phyloP scores from a whole-genome alignment of 169 alveolate species.

The Plasmodium ovale region DNA sequence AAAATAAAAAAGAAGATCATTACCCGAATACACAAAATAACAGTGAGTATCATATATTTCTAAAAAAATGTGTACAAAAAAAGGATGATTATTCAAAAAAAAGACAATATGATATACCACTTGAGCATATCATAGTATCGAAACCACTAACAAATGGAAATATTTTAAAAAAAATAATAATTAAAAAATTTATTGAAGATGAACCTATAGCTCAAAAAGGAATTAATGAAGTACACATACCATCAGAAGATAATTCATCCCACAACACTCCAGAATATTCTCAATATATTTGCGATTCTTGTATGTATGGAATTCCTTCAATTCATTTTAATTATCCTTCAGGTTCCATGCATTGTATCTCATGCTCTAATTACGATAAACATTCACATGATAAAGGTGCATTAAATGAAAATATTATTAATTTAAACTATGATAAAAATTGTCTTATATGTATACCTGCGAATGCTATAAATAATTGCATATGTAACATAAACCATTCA shows the following conservation, averaged over 20 bases:
- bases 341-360: conserved; percentile 36
- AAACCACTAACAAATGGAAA: conserved; percentile 17
- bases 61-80: conserved; percentile 8
- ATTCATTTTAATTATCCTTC: conserved; percentile 42
- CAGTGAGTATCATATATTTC: conserved; percentile 23
- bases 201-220: not conserved
- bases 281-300: conserved; percentile 8
- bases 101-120: not conserved
- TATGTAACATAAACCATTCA: not conserved
- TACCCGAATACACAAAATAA: not conserved
- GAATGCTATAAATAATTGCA: conserved; percentile 25
- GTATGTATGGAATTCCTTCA: conserved; percentile 25
- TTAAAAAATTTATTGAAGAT: not conserved
- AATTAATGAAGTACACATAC: not conserved
- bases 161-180: conserved; percentile 30
- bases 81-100: not conserved
- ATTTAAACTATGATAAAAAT: conserved; percentile 22
- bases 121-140: conserved; percentile 10
- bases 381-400: conserved; percentile 5
- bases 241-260: not conserved
- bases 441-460: conserved; percentile 41
- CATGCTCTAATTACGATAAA: conserved; percentile 46
- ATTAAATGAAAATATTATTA: conserved; percentile 18
- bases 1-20: conserved; percentile 1
- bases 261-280: conserved; percentile 11